phyloP scores from a whole-genome alignment of 78 protist species.

The Polysphondylium violaceum region DNA sequence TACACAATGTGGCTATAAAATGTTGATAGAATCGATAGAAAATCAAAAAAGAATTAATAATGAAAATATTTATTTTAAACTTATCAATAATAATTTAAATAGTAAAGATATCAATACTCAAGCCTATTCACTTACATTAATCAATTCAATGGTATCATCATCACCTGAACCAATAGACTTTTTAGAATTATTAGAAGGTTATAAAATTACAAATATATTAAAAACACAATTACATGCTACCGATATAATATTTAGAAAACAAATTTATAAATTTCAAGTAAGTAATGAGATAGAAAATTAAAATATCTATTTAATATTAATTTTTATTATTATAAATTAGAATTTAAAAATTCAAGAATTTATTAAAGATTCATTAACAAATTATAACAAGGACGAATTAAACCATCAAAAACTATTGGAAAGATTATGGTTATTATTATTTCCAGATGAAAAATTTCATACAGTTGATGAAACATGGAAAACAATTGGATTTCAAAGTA shows the following conservation, averaged over 20 bases:
- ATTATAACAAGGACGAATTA: conserved; percentile 57
- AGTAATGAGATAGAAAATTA: neutral
- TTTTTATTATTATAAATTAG: neutral
- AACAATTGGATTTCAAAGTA: conserved; percentile 71
- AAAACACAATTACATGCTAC: conserved; percentile 46
- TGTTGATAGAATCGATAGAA: conserved; percentile 36
- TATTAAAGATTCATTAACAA: conserved; percentile 41
- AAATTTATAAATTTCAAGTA: conserved; percentile 62
- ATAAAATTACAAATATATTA: conserved; percentile 3
- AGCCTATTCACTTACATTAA: conserved; percentile 40
- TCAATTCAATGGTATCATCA: conserved; percentile 28
- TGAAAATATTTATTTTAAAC: conserved; percentile 20
- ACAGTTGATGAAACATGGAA: conserved; percentile 64
- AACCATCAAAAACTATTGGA: conserved; percentile 43
- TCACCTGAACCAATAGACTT: conserved; percentile 24
- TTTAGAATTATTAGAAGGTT: conserved; percentile 29
- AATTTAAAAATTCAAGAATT: conserved; percentile 46
- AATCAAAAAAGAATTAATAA: conserved; percentile 9
- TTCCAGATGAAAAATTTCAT: conserved; percentile 21
- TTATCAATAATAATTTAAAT: conserved; percentile 30
- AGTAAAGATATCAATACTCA: conserved; percentile 65
- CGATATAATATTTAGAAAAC: conserved; percentile 30
- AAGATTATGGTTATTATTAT: conserved; percentile 35
- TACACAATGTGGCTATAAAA: conserved; percentile 39
- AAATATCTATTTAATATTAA: neutral